A percentile compares a stretch with the other conserved stretches of the same genome.
Conservation (phyloP, 1,284 basidiomycete genomes). For the Rhodotorula sp. region DNA sequence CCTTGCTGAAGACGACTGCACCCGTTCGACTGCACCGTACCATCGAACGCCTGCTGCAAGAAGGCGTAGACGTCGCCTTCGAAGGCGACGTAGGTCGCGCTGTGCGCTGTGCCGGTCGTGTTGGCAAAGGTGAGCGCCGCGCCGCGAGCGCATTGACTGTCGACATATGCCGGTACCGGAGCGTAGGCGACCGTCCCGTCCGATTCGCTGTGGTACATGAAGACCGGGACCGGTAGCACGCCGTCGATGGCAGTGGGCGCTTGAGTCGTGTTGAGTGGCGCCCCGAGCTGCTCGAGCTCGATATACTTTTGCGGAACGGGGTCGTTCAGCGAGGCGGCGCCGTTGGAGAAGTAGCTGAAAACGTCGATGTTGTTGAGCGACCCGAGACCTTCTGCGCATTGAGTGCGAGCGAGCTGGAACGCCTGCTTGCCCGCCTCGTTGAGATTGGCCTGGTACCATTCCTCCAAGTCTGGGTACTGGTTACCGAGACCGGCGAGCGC, state of each 20-base stretch:
- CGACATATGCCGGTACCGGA: slow-evolving; percentile 2
- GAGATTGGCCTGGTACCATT: not conserved
- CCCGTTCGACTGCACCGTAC: not conserved
- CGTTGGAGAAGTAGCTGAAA: not conserved
- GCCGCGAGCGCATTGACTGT: slow-evolving; percentile 5
- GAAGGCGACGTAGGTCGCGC: not conserved
- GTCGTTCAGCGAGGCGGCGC: not conserved
- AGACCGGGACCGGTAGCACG: not conserved
- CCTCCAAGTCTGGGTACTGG: not conserved
- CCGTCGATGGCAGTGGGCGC: not conserved
- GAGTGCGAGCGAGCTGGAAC: not conserved
- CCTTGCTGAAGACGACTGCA: not conserved
- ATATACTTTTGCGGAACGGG: not conserved
- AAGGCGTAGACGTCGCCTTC: slow-evolving; percentile 10
- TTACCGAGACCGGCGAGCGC: slow-evolving; percentile 9
- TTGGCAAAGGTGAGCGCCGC: slow-evolving; percentile 4
- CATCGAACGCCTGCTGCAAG: slow-evolving; percentile 5
- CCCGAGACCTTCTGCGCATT: slow-evolving; percentile 1
- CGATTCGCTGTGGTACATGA: slow-evolving; percentile 1
- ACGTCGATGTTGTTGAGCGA: not conserved
- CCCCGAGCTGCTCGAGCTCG: not conserved
- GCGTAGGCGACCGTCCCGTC: slow-evolving; percentile 8
- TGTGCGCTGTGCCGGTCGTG: not conserved
- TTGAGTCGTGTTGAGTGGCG: not conserved
- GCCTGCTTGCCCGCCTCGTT: not conserved